Evolutionary conservation across 345 rosid species (phyloP).

Genomic region (Anastatica hierochuntica): DNA sequence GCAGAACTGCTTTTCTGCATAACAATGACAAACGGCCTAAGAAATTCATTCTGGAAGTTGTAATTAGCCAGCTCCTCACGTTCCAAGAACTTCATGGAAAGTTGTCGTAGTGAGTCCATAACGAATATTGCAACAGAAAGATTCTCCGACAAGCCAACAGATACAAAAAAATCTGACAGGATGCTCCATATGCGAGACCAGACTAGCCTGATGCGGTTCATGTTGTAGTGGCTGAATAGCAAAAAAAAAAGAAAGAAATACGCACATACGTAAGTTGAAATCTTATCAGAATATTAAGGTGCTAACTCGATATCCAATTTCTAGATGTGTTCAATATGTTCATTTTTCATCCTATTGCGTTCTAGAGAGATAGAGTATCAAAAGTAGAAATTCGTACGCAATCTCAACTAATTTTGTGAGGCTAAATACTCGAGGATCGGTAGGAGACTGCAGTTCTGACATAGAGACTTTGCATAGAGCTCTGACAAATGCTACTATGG

Average conservation of each 20-base stretch:
- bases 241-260: conserved; percentile 2
- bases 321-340: too few species aligned
- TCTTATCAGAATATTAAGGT: too few species aligned
- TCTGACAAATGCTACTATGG: conserved; percentile 86
- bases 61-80: conserved; percentile 96
- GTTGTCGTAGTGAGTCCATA: conserved; percentile 97
- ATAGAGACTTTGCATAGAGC: conserved; percentile 91
- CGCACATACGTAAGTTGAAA: too few species aligned
- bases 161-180: conserved; percentile 87
- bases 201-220: conserved; percentile 88
- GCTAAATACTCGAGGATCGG: conserved; percentile 98
- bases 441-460: conserved; percentile 87
- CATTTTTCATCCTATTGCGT: too few species aligned
- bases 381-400: conserved; percentile 68
- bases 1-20: conserved; percentile 87
- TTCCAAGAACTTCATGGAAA: conserved; percentile 93
- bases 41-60: conserved; percentile 92
- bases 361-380: too few species aligned
- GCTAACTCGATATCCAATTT: too few species aligned
- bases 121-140: conserved; percentile 96
- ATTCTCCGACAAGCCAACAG: conserved; percentile 91
- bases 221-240: conserved; percentile 84
- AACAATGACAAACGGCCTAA: conserved; percentile 82
- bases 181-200: conserved; percentile 98
- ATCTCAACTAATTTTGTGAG: conserved; percentile 91